A percentile compares a stretch with the other conserved stretches of the same genome.
These are phyloP conservation scores for Patellaria atrata DNA, from an alignment of 495 filamentous ascomycete genomes.

Conservation along the genomic window DNA sequence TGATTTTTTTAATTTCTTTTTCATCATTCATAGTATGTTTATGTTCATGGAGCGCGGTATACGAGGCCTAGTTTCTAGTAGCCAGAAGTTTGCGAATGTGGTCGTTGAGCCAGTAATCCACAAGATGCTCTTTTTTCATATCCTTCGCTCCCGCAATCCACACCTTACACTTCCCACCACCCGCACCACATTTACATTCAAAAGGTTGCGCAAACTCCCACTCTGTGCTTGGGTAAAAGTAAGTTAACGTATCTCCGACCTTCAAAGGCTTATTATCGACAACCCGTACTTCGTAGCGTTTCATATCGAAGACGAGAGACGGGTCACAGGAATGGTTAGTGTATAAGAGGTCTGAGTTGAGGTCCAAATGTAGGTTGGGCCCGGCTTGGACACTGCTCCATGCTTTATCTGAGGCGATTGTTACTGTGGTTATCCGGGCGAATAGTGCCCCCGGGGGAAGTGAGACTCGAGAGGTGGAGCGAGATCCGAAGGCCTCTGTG, in stretches of 20 bases:
- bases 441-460: constrained; percentile 49
- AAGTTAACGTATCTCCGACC: constrained; percentile 51
- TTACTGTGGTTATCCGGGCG: constrained; percentile 39
- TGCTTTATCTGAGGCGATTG: constrained; percentile 34
- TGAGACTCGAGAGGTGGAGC: constrained; percentile 44
- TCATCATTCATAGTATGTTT: too few relatives aligned
- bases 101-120: constrained; percentile 37
- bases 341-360: constrained; percentile 62
- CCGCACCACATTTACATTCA: constrained; percentile 44
- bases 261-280: constrained; percentile 35
- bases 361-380: constrained; percentile 46
- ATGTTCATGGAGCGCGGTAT: too few relatives aligned
- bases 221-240: constrained; percentile 69
- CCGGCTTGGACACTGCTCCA: constrained; percentile 59
- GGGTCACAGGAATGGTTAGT: constrained; percentile 64
- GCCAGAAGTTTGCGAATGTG: constrained; percentile 39
- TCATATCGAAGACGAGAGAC: constrained; percentile 58
- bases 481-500: constrained; percentile 38
- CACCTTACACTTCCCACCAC: constrained; percentile 33
- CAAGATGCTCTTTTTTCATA: constrained; percentile 33
- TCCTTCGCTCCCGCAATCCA: constrained; percentile 39
- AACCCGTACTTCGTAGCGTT: constrained; percentile 45
- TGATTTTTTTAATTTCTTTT: too few relatives aligned
- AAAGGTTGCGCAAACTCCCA: constrained; percentile 66
- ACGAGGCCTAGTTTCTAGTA: too few relatives aligned